A percentile compares a stretch with the other conserved stretches of the same genome.
Conservation (phyloP, 257 asterid genomes). For the Solanum neorickii region DNA sequence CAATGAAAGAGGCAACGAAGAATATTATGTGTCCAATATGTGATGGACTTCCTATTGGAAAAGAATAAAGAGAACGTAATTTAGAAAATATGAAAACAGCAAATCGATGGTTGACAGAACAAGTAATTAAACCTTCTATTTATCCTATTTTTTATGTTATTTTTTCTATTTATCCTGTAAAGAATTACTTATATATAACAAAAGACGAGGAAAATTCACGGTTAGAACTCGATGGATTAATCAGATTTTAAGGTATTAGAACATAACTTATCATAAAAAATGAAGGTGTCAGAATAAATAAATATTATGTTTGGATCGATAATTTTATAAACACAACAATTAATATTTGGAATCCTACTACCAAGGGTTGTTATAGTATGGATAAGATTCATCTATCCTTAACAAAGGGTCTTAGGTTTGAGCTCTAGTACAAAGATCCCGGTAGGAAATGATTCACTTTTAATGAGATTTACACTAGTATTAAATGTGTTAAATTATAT, state of each 20-base stretch:
- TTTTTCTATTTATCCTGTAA: not conserved
- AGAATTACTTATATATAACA: not conserved
- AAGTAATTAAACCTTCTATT: conserved; percentile 10
- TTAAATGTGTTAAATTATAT: too few species aligned
- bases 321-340: not conserved
- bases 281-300: not conserved
- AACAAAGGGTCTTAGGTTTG: too few species aligned
- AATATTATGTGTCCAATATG: conserved; percentile 31
- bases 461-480: too few species aligned
- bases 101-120: conserved; percentile 39
- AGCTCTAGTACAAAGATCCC: too few species aligned
- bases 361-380: too few species aligned
- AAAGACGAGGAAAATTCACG: not conserved
- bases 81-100: conserved; percentile 29
- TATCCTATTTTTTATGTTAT: not conserved
- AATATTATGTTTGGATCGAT: too few species aligned
- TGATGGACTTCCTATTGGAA: conserved; percentile 16
- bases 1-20: conserved; percentile 17
- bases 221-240: not conserved
- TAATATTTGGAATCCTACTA: too few species aligned
- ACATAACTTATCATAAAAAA: not conserved
- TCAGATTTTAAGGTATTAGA: too few species aligned
- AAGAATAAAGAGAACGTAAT: conserved; percentile 19
- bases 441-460: too few species aligned
- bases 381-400: too few species aligned